A percentile compares a stretch with the other conserved stretches of the same genome.
Evolutionary conservation across 2,329 filamentous ascomycete genomes (phyloP).

Genomic region (Calonectria naviculata): DNA sequence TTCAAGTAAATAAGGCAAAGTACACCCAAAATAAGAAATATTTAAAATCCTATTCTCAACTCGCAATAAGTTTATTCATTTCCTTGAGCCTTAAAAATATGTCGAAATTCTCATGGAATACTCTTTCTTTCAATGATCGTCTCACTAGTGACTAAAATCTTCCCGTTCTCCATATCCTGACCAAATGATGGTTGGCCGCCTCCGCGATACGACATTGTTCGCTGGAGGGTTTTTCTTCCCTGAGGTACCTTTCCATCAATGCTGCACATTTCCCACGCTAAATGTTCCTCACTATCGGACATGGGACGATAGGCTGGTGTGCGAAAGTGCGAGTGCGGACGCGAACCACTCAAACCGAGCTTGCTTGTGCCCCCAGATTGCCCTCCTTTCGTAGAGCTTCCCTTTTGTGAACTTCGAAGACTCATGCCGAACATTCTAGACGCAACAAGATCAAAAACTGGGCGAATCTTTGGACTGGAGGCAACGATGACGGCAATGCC

Average conservation of each 20-base stretch:
- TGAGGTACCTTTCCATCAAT: neutral
- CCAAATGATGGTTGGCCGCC: neutral
- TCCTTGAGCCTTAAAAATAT: too few relatives aligned
- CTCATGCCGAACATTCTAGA: conserved; percentile 7
- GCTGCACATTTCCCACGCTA: conserved; percentile 17
- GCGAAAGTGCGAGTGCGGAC: neutral
- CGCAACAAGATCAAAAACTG: conserved; percentile 18
- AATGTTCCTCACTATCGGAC: conserved; percentile 22
- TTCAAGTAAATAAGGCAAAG: too few relatives aligned
- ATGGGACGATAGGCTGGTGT: neutral
- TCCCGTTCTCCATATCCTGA: neutral
- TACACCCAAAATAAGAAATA: too few relatives aligned
- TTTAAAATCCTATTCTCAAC: too few relatives aligned
- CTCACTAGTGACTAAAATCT: conserved; percentile 4
- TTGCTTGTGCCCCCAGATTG: neutral
- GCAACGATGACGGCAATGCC: conserved; percentile 24
- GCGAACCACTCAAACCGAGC: neutral
- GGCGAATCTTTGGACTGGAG: conserved; percentile 21
- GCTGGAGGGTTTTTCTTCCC: neutral
- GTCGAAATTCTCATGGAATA: neutral
- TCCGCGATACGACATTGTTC: neutral
- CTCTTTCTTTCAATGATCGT: neutral
- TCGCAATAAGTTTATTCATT: too few relatives aligned
- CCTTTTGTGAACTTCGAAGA: neutral
- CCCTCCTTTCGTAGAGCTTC: neutral